phyloP scores from a whole-genome alignment of 169 alveolate species.

The Eimeria praecox region DNA sequence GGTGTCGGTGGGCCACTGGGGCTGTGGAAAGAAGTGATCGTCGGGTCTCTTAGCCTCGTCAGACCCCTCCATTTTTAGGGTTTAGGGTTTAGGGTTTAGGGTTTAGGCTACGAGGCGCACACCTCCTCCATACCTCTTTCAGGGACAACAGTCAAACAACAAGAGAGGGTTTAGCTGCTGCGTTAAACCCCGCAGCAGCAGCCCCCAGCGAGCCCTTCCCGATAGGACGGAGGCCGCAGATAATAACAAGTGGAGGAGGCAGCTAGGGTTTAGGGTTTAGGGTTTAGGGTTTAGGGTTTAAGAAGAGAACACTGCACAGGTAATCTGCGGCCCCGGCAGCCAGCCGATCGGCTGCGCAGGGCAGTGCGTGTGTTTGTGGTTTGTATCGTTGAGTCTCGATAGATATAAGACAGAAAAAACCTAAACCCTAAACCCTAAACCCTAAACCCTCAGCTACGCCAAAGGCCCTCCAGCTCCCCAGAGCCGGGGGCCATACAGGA shows the following conservation, averaged over 20 bases:
- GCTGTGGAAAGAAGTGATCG: background rate
- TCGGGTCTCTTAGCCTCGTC: background rate
- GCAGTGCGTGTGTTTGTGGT: background rate
- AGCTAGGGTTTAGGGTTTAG: conserved; percentile 25
- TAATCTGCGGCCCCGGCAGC: background rate
- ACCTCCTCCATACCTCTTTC: background rate
- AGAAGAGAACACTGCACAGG: background rate
- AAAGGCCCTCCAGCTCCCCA: conserved; percentile 20
- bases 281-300: background rate
- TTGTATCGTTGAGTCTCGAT: background rate
- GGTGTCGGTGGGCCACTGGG: background rate
- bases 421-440: conserved; percentile 16
- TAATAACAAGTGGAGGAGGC: background rate
- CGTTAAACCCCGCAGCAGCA: too few relatives aligned
- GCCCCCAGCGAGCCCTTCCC: too few relatives aligned
- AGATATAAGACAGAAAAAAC: background rate
- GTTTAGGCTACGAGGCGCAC: background rate
- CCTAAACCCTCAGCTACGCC: background rate
- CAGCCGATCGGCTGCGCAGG: background rate
- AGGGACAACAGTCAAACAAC: too few relatives aligned
- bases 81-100: background rate
- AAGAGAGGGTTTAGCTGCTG: too few relatives aligned
- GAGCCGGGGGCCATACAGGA: conserved; percentile 16
- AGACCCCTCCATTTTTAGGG: background rate
- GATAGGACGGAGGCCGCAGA: background rate